Conservation (phyloP, 768 basidiomycete genomes). For the Pleurotus tuber-regium region DNA sequence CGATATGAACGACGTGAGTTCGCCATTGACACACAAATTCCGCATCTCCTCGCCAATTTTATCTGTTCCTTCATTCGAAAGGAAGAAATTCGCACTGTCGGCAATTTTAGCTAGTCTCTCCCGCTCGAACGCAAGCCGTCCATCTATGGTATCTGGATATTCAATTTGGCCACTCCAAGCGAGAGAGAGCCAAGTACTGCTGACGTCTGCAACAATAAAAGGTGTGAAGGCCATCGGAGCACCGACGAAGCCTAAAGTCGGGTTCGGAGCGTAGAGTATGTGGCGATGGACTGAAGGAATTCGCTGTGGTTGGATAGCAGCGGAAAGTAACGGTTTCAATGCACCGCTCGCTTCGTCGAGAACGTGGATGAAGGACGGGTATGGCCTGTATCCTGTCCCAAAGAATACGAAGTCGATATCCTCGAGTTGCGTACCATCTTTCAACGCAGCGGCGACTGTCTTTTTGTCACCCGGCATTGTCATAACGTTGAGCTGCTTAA, state of each 20-base stretch:
- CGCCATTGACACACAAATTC: slow-evolving; percentile 16
- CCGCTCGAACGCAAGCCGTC: slow-evolving; percentile 34
- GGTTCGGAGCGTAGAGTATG: slow-evolving; percentile 44
- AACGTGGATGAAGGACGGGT: slow-evolving; percentile 39
- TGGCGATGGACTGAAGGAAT: slow-evolving; percentile 44
- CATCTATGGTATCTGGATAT: slow-evolving; percentile 32
- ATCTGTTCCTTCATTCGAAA: slow-evolving; percentile 1
- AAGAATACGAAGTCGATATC: slow-evolving; percentile 42
- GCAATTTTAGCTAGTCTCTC: slow-evolving; percentile 23
- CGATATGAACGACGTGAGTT: slow-evolving; percentile 30
- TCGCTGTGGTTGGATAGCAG: slow-evolving; percentile 28
- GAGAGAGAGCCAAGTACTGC: slow-evolving; percentile 47
- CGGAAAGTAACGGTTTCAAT: slow-evolving; percentile 27
- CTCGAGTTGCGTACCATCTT: slow-evolving; percentile 34
- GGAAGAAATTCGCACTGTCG: slow-evolving; percentile 16
- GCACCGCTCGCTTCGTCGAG: slow-evolving; percentile 14
- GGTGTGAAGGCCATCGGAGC: slow-evolving; percentile 42
- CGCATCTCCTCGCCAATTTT: slow-evolving; percentile 17
- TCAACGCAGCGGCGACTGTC: slow-evolving; percentile 29
- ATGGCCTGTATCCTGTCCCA: slow-evolving; percentile 46
- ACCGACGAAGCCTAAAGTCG: slow-evolving; percentile 46
- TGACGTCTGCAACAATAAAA: slow-evolving; percentile 46
- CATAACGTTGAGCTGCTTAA: slow-evolving; percentile 29
- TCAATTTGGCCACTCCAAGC: slow-evolving; percentile 32
- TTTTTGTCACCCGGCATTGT: slow-evolving; percentile 17